Evolutionary conservation across 140 eudicot genomes (phyloP), one percentile per base, ranked within the genome.

Genomic region (Bidens hawaiensis): DNA sequence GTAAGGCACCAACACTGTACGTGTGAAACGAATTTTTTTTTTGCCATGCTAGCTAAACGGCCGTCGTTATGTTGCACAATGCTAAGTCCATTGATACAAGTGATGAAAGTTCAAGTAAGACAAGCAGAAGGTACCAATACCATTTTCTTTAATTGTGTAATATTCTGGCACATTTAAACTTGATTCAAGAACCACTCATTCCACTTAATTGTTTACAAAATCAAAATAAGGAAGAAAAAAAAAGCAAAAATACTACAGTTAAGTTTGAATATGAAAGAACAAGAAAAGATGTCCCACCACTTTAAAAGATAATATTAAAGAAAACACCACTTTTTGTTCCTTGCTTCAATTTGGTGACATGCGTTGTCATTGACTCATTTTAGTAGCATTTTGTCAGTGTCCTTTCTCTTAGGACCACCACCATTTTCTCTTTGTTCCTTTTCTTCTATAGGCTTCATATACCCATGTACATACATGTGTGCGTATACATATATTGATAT

Each of bases 231-330:
- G 1, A 42, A 24, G 46, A 31, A 33, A 64, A 25, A 69, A 26
- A 65, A n/a, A 28, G 15, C 42, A 55, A 55, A 65, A 28, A 49
- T 51, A 31, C 54, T 46, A 46, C 40, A 73, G 68, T 57, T 74
- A 49, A 48, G 56, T 50, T 33, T 58, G 78, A 74, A 48, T 74
- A 66, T 60, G 78, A 74, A 74, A 74, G 78, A 74, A 48, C 78
- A 46, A 40, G 15, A 34, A 48, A 30, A 58, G 47, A 48, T 66
- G 69, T 19, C 73, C 78, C 74, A 66, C 78, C 48, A 8, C 78
- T 57, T 36, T 13, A 51, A 62, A 36, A 70, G 8, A 7, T 24
- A 17, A 34, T 61, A 26, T 51, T 11, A 16, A 40, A 52, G 41
- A 19, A 70, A 22, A 15, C 55, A 25, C 6, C 19, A 12, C 53